These are phyloP conservation scores for Balakata baccata DNA, from an alignment of 345 rosid species.

Conservation along the genomic window DNA sequence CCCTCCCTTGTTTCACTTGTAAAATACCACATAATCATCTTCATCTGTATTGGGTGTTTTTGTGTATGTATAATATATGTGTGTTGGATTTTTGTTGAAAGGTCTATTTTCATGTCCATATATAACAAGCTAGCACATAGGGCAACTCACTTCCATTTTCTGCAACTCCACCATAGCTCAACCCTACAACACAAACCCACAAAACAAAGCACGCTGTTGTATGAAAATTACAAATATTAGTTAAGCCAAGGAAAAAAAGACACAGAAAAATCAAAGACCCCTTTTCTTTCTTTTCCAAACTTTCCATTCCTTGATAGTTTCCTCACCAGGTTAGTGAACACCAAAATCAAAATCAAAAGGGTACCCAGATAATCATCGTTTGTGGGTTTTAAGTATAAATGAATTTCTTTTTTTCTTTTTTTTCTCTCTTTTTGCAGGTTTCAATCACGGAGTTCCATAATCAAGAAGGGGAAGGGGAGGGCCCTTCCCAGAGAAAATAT, in stretches of 20 bases:
- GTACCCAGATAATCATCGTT: too few relatives aligned
- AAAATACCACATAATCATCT: neutral
- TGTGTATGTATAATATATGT: neutral
- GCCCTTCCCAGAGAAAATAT: conserved; percentile 14
- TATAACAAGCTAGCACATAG: conserved; percentile 32
- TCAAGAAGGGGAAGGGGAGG: conserved; percentile 46
- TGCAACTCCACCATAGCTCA: conserved; percentile 33
- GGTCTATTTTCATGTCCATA: conserved; percentile 43
- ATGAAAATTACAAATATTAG: too few relatives aligned
- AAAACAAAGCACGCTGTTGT: too few relatives aligned
- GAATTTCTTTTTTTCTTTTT: too few relatives aligned
- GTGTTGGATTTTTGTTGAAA: conserved; percentile 34
- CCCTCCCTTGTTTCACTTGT: too few relatives aligned
- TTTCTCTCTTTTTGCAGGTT: conserved; percentile 7
- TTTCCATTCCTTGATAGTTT: neutral
- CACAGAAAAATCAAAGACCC: conserved; percentile 16
- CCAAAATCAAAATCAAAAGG: too few relatives aligned
- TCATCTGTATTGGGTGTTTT: neutral
- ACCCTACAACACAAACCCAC: conserved; percentile 15
- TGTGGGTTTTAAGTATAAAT: too few relatives aligned
- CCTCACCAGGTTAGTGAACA: neutral
- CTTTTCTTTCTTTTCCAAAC: neutral
- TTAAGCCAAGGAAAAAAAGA: neutral
- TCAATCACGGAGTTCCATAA: conserved; percentile 52
- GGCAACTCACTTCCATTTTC: conserved; percentile 44